A percentile compares a stretch with the other conserved stretches of the same genome.
These are phyloP conservation scores for Cercophora samala DNA, from an alignment of 495 filamentous ascomycete species.

Conservation along the genomic window DNA sequence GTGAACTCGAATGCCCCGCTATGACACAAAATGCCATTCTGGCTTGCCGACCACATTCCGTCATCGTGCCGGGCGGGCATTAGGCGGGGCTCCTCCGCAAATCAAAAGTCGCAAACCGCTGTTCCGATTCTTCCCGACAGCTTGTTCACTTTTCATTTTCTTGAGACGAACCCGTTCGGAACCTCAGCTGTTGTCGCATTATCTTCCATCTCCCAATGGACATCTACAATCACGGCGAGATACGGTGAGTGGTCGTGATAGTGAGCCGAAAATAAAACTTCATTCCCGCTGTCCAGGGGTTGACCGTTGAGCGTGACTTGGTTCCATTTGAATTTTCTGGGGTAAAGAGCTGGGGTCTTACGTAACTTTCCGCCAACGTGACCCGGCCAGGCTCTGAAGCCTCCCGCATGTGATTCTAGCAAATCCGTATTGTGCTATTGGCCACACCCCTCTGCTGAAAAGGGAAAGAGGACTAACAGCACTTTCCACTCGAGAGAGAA, in stretches of 20 bases:
- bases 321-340: neutral
- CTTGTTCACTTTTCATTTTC: constrained; percentile 5
- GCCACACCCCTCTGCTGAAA: constrained; percentile 6
- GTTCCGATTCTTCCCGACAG: constrained; percentile 32
- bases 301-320: constrained; percentile 15
- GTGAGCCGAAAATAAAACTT: neutral
- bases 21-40: constrained; percentile 16
- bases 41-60: constrained; percentile 27
- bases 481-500: constrained; percentile 8
- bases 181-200: neutral
- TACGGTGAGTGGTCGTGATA: neutral
- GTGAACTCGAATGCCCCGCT: constrained; percentile 3
- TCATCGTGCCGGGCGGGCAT: constrained; percentile 22
- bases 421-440: constrained; percentile 21
- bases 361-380: constrained; percentile 28
- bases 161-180: neutral
- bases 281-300: neutral
- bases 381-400: constrained; percentile 12
- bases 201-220: neutral
- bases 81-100: neutral
- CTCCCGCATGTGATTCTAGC: constrained; percentile 26
- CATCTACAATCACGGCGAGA: too few relatives aligned
- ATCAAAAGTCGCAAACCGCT: constrained; percentile 11
- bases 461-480: constrained; percentile 14
- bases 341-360: constrained; percentile 22